Percentiles rank a stretch among this genome's conserved stretches.
Evolutionary conservation across 805 yeast genomes (phyloP).

Genomic region (Cyberlindnera maclurae): DNA sequence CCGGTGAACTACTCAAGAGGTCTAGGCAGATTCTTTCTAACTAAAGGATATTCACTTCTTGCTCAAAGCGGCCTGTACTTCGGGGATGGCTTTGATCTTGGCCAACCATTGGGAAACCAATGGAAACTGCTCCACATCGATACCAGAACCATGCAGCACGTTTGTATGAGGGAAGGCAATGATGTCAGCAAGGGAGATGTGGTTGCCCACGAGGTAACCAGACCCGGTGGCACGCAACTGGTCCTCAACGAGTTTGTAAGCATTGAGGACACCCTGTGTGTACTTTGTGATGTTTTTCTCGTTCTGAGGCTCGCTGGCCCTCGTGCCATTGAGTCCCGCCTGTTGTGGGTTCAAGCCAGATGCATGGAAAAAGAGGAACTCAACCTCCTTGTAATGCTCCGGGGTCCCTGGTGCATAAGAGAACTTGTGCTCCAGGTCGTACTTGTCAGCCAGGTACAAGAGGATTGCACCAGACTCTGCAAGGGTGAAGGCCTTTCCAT

Average conservation of each 20-base stretch:
- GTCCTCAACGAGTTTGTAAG: slow-evolving; percentile 44
- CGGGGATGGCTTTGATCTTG: slow-evolving; percentile 6
- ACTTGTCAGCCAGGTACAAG: slow-evolving; percentile 49
- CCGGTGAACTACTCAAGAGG: slow-evolving; percentile 16
- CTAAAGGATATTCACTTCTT: slow-evolving; percentile 3
- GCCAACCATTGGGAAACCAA: slow-evolving; percentile 10
- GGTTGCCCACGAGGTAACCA: slow-evolving; percentile 54
- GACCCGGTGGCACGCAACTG: slow-evolving; percentile 34
- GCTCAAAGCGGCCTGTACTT: slow-evolving; percentile 8
- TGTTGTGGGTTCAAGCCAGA: slow-evolving; percentile 54
- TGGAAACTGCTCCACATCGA: slow-evolving; percentile 12
- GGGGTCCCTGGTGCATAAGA: slow-evolving; percentile 30
- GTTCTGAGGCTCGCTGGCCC: slow-evolving; percentile 41
- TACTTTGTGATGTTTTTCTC: slow-evolving; percentile 33
- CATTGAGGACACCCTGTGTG: slow-evolving; percentile 37
- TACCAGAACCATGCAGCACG: slow-evolving; percentile 3
- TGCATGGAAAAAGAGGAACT: slow-evolving; percentile 49
- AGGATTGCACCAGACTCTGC: slow-evolving; percentile 59
- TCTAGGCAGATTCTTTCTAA: slow-evolving; percentile 5
- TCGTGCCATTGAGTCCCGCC: slow-evolving; percentile 40
- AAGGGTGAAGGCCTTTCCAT: slow-evolving; percentile 37
- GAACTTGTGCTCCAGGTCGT: slow-evolving; percentile 43
- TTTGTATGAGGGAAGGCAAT: slow-evolving; percentile 31
- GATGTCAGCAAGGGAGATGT: slow-evolving; percentile 52
- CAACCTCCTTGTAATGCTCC: slow-evolving; percentile 43